These are phyloP conservation scores for Prototheca cutis DNA, from an alignment of 163 green algal genomes.

Conservation along the genomic window DNA sequence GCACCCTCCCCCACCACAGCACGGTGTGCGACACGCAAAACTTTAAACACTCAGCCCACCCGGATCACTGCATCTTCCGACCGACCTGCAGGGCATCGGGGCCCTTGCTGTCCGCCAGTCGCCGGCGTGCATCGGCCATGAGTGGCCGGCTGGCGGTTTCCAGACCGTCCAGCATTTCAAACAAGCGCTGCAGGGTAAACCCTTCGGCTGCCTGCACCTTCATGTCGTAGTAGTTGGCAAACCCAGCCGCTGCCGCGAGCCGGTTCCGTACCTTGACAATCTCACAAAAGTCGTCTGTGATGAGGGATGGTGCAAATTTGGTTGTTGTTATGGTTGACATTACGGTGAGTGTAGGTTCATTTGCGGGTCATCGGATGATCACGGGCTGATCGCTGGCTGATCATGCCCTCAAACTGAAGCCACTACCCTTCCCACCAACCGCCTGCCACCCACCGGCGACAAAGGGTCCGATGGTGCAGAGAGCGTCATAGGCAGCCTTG, in stretches of 20 bases:
- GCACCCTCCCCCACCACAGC: no score
- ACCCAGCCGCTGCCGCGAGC: conserved; percentile 50
- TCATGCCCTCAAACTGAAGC: no score
- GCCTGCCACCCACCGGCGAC: conserved; percentile 28
- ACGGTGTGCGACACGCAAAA: no score
- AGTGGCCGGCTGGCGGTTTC: conserved; percentile 46
- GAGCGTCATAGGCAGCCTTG: conserved; percentile 55
- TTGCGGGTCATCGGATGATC: no score
- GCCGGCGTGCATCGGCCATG: conserved; percentile 9
- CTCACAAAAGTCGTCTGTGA: conserved; percentile 50
- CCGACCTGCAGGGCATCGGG: conserved; percentile 29
- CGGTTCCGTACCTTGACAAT: conserved; percentile 72
- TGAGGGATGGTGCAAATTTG: no score
- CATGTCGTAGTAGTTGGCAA: conserved; percentile 67
- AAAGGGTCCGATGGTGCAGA: conserved; percentile 41
- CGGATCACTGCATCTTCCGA: no score
- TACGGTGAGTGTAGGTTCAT: no score
- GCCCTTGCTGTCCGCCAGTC: conserved; percentile 57
- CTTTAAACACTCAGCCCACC: no score
- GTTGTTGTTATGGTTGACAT: no score
- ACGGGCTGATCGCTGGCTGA: no score
- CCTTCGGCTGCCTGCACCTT: conserved; percentile 60
- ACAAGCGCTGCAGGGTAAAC: conserved; percentile 61
- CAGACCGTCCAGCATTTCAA: conserved; percentile 60
- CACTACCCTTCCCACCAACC: conserved; percentile 1